Base-by-base conservation (phyloP, 1,284 basidiomycete species). In the Omphalotus olearius region DNA sequence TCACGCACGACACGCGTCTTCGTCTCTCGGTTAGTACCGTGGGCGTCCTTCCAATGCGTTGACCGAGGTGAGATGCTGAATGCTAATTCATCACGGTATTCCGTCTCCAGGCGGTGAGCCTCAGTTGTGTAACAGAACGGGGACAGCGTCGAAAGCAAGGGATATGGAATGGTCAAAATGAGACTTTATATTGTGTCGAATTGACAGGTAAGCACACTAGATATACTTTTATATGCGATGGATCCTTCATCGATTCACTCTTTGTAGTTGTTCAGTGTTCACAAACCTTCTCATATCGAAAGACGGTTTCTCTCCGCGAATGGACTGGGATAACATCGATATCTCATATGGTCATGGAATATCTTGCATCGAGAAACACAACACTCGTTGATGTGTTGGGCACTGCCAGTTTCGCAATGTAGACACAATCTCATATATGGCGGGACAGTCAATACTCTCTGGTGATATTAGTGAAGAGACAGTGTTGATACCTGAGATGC, bases 381-480 rank as follows among this genome's bases (percentile, higher is more conserved):
- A 62, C 57, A 1, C 54, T 63, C 10, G 47, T 59, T 30, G 65
- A 66, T 47, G 50, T 59, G 10, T 64, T 65, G 62, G 59, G 62
- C 20, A 62, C 60, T 13, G 64, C 51, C 50, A 14, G 64, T 1
- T 51, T 60, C 64, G n/a, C 65, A 65, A 59, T 57, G 51, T 36
- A 54, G 52, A 14, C 62, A 57, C 18, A 54, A 33, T 46, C 6
- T 51, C 51, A 47, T 56, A 54, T 42, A 30, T 35, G 23, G 33
- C 42, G 2, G 25, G 18, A 17, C 28, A 50, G 18, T 10, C 13
- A 33, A 33, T 13, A 33, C 30, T 4, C 63, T 68, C 70, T 37
- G 78, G 75, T 33, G 79, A 82, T 59, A 71, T 82, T 40, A 72
- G 73, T 35, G 73, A 78, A 46, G 63, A 70, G 36, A 69, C 68